These are phyloP conservation scores for Trichoderma sp. DNA, from an alignment of 2,329 filamentous ascomycete species.

Conservation along the genomic window DNA sequence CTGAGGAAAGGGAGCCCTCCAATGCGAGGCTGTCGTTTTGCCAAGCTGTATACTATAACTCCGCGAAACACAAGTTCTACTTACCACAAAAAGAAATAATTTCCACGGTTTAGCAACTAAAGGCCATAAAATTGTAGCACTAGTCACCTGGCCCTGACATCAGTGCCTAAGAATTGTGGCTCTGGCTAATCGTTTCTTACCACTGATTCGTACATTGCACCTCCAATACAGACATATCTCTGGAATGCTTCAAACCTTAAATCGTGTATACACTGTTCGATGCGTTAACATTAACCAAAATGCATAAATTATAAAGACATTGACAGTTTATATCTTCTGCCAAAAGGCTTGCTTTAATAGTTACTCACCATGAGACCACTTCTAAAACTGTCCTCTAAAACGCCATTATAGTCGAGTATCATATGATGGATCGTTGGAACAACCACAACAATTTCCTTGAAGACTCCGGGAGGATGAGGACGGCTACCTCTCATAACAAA, in stretches of 20 bases:
- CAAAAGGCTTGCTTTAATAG: background rate
- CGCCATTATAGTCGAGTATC: background rate
- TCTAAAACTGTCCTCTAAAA: background rate
- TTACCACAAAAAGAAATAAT: background rate
- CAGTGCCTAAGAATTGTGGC: background rate
- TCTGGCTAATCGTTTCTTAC: background rate
- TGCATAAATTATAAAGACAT: background rate
- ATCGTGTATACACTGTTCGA: background rate
- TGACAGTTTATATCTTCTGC: background rate
- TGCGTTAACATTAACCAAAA: background rate
- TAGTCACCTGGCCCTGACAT: background rate
- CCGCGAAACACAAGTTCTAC: too few species aligned
- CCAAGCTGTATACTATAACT: background rate
- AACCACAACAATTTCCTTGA: background rate
- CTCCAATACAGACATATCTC: background rate
- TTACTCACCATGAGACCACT: background rate
- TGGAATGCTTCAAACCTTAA: background rate
- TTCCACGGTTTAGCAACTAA: background rate
- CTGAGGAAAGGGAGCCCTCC: background rate
- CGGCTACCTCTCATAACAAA: background rate
- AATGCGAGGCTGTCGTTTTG: background rate
- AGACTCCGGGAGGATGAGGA: background rate
- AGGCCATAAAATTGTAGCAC: background rate
- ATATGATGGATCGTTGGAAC: background rate
- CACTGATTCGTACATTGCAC: accelerated